Percentiles rank a stretch among this genome's conserved stretches.
Conservation (phyloP, 1,284 basidiomycete species). For the Boletus semigastroideus region DNA sequence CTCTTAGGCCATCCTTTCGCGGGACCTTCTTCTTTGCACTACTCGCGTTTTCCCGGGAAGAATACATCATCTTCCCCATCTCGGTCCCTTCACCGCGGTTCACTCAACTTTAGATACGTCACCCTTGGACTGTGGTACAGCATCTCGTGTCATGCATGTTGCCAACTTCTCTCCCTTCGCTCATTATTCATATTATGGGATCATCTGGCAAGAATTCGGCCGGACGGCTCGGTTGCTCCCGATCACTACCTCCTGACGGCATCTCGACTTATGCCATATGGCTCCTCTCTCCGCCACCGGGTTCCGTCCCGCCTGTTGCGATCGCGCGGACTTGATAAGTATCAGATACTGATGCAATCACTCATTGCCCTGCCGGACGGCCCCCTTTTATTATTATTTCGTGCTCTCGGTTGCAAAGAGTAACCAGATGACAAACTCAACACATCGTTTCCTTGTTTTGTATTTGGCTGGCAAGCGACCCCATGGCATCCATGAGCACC, state of each 20-base stretch:
- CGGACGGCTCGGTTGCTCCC: constrained; percentile 23
- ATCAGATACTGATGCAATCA: constrained; percentile 29
- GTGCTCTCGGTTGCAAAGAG: constrained; percentile 13
- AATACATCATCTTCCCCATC: background rate
- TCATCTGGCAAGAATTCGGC: constrained; percentile 13
- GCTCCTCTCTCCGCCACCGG: constrained; percentile 33
- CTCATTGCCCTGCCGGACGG: constrained; percentile 15
- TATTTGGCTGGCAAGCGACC: constrained; percentile 8
- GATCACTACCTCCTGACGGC: constrained; percentile 29
- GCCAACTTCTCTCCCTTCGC: constrained; percentile 10
- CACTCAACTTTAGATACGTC: constrained; percentile 20
- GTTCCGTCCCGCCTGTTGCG: constrained; percentile 30
- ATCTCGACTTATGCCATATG: constrained; percentile 38
- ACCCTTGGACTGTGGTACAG: constrained; percentile 25
- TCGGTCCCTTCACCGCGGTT: constrained; percentile 9
- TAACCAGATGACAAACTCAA: constrained; percentile 15
- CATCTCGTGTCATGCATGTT: constrained; percentile 18
- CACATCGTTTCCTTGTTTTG: constrained; percentile 3
- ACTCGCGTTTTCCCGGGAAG: background rate
- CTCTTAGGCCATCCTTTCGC: constrained; percentile 10
- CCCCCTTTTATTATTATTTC: constrained; percentile 21
- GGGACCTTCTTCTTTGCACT: background rate
- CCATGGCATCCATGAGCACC: constrained; percentile 7
- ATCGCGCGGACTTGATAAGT: constrained; percentile 30
- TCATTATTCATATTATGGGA: constrained; percentile 18